Conservation (phyloP, 2,329 filamentous ascomycete genomes). For the Daldinia sp. region DNA sequence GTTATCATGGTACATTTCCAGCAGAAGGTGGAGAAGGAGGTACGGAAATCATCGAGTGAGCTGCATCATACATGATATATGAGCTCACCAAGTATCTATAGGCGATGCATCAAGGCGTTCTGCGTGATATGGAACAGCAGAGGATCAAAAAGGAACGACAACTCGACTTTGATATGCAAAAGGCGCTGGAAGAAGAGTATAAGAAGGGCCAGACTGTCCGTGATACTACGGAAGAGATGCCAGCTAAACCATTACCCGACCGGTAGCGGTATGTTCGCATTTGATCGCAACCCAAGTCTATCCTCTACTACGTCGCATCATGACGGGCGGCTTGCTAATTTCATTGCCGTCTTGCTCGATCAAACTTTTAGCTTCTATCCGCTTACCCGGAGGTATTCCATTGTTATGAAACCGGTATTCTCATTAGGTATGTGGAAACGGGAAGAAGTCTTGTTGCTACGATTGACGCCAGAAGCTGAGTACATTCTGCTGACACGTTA, state of each 20-base stretch:
- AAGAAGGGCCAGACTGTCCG: conserved; percentile 82
- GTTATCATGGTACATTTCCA: conserved; percentile 89
- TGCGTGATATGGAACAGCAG: conserved; percentile 95
- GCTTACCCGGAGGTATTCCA: background rate
- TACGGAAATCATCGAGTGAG: conserved; percentile 54
- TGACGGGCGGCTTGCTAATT: no score
- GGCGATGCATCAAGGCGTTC: conserved; percentile 95
- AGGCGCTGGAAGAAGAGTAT: conserved; percentile 85
- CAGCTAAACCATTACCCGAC: conserved; percentile 34
- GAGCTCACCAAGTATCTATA: conserved; percentile 47
- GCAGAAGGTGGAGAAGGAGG: conserved; percentile 83
- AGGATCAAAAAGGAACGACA: conserved; percentile 88
- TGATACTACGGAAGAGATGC: conserved; percentile 32
- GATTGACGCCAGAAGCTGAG: background rate
- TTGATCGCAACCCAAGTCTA: background rate
- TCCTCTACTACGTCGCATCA: background rate
- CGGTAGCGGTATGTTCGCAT: conserved; percentile 23
- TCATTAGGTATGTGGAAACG: background rate
- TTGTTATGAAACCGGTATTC: background rate
- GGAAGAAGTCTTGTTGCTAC: background rate
- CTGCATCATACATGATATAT: background rate
- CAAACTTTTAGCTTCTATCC: no score
- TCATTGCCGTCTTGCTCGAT: no score
- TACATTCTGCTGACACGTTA: background rate
- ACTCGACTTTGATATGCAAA: conserved; percentile 94